Conservation (phyloP, 768 basidiomycete species). For the Mycena alexandri region DNA sequence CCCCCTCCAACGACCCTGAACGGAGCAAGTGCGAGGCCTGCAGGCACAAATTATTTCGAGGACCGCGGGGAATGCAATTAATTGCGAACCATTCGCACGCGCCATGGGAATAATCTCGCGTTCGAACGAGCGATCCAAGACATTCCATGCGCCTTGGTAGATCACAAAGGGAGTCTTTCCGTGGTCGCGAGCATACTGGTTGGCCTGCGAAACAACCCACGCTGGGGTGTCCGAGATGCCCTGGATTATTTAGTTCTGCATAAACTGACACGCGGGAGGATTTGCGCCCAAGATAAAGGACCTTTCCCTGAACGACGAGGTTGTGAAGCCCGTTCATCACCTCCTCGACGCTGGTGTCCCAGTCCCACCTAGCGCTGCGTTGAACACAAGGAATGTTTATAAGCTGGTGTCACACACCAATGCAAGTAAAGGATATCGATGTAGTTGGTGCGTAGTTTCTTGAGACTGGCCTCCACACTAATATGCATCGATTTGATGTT, state of each 20-base stretch:
- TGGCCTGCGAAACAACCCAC: constrained; percentile 43
- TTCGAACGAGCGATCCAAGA: constrained; percentile 55
- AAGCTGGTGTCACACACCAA: no score
- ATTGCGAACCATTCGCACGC: constrained; percentile 18
- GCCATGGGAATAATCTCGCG: constrained; percentile 58
- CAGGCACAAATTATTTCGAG: no score
- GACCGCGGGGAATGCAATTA: no score
- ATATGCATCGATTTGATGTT: constrained; percentile 54
- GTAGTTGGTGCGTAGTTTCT: constrained; percentile 68
- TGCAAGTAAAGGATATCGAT: constrained; percentile 71
- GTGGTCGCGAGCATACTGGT: constrained; percentile 57
- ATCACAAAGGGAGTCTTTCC: constrained; percentile 59
- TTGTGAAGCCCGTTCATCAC: constrained; percentile 60
- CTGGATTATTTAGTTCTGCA: no score
- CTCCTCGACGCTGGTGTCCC: constrained; percentile 52
- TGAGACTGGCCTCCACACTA: constrained; percentile 62
- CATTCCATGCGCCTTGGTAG: constrained; percentile 56
- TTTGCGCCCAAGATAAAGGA: constrained; percentile 51
- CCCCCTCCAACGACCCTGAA: constrained; percentile 23
- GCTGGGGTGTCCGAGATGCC: constrained; percentile 45
- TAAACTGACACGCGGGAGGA: not conserved
- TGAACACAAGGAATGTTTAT: no score
- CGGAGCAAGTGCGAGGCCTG: constrained; percentile 35
- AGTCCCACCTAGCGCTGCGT: no score
- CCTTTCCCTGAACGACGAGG: constrained; percentile 58